Evolutionary conservation across 1,284 basidiomycete genomes (phyloP), one percentile per base, ranked within the genome.

Genomic region (Leccinum glutinopallens): DNA sequence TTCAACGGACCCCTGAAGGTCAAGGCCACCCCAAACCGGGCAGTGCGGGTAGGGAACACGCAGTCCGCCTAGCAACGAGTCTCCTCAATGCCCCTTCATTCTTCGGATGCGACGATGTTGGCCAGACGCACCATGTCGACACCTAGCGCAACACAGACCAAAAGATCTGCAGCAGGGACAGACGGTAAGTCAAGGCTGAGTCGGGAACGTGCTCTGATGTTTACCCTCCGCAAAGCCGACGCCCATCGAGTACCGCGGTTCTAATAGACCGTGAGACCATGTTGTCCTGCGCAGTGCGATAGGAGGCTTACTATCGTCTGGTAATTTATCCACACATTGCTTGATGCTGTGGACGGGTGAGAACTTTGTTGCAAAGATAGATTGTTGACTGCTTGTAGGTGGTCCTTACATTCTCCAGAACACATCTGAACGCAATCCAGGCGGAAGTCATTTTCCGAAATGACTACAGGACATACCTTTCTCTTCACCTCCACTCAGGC

Each of bases 221-320:
- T 60, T 68, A 90, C 92, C 92, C 85, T 95, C 93, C 19, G 92
- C 91, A 75, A 93, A 95, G 3, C 93, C 93, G 54, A 95, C 85
- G 1, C 93, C 93, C 93, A 94, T 94, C 5, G 89, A 88, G 79
- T 94, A 95, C 66, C 92, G 83, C 13, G 93, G 92, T 64, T 89
- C 88, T 93, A 68, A 63, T 39, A 65, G 33, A 62, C 60, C 60
- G 61, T 69, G 61, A 63, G 65, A 32, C 53, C 35, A 56, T 46
- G 41, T 35, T 35, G 61, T 25, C 25, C 41, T 35, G 22, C 53
- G 46, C 13, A 7, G 8, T 25, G 55, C 33, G 62, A 64, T 46
- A 65, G 55, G 41, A 37, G 19, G 80, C 90, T 68, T 71, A 91
- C 91, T 83, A 72, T 93, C 91, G 73, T 80, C 79, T 4, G 91